Evolutionary conservation across 495 filamentous ascomycete genomes (phyloP), one percentile per base, ranked within the genome.

Genomic region (Corynascus novoguineensis): DNA sequence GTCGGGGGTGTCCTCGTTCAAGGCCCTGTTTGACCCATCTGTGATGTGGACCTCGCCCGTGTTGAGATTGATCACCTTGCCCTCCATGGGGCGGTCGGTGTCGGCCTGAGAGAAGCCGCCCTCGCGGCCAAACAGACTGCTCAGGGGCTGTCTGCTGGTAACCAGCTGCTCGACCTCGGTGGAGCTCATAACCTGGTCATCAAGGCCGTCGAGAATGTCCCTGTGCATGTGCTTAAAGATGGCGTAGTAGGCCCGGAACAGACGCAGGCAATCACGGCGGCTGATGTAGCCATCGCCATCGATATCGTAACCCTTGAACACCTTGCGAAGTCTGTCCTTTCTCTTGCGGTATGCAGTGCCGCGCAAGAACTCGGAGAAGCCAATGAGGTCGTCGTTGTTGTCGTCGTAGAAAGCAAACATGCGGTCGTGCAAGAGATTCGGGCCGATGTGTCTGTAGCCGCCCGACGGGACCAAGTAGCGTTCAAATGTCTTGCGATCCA

Each of bases 391-490:
- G 64, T 97, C 88, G 31, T 82, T 77, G 64, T 97, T 89, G 38
- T 84, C 87, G 64, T 97, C 95, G 69, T 96, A 99, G 69, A 96
- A 97, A 31, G 87, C 82, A 72, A 99, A 99, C 81, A 95, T 88
- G 54, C 93, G 86, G 72, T 97, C 92, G 64, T 95, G 92, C 41
- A 97, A 87, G 3, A 96, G 78, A 69, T 92, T 96, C 5, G 92
- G 90, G 5, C 87, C 80, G 10, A 86, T 83, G 14, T 87, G 85
- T 29, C 85, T 79, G 56, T 82, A 80, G n/a, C 87, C 84, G 4
- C 84, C 86, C 35, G 87, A 87, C 1, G 91, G 92, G 2, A 93
- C 81, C 55, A 98, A 86, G 60, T 89, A 93, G 53, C 87, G 85
- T 64, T 95, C 87, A 71, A 98, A 97, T 0, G 89, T 93, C 64